Conservation (phyloP, 164 flowering plant species). For the Tetracentron sinense region DNA sequence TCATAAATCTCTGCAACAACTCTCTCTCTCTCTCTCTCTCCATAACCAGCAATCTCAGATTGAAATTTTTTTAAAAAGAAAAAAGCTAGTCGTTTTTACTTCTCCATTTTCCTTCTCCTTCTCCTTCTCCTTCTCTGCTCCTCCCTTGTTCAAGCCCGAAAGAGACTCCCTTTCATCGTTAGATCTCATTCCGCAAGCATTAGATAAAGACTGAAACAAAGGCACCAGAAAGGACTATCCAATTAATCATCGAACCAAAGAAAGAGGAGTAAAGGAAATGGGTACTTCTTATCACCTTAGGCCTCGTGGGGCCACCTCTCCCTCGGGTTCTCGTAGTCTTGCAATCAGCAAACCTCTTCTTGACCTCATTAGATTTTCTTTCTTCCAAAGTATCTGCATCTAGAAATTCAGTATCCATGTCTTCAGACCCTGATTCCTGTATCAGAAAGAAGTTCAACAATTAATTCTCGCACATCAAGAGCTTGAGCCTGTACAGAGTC, state of each 20-base stretch:
- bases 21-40: background rate
- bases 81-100: constrained; percentile 1
- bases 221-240: background rate
- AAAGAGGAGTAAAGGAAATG: background rate
- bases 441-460: background rate
- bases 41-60: background rate
- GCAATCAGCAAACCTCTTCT: constrained; percentile 13
- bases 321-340: constrained; percentile 9
- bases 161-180: constrained; percentile 6
- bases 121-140: background rate
- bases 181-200: constrained; percentile 18
- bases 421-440: constrained; percentile 17
- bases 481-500: background rate
- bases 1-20: background rate
- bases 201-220: constrained; percentile 13
- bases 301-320: constrained; percentile 13
- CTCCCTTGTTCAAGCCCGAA: constrained; percentile 1
- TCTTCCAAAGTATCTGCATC: constrained; percentile 3
- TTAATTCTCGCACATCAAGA: background rate
- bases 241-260: background rate
- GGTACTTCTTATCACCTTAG: constrained; percentile 4
- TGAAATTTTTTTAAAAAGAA: background rate
- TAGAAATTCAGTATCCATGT: background rate
- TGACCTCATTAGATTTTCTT: background rate
- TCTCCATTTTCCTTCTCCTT: constrained; percentile 9